phyloP scores from a whole-genome alignment of 768 basidiomycete genomes.

The Boletus vermiculosoides region DNA sequence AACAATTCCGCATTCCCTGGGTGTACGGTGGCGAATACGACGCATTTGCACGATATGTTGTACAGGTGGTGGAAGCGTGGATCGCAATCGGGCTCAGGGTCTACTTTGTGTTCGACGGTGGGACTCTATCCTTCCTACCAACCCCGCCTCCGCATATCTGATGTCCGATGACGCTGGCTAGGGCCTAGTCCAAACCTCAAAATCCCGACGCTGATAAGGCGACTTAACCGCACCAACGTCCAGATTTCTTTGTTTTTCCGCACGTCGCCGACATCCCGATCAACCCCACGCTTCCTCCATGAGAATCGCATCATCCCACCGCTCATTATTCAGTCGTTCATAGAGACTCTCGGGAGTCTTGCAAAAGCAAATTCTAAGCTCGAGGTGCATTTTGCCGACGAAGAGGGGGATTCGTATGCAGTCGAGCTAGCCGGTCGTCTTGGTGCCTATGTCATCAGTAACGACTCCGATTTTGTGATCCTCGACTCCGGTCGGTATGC shows the following conservation, averaged over 20 bases:
- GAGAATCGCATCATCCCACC: conserved; percentile 76
- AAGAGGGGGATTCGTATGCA: conserved; percentile 81
- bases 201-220: conserved; percentile 63
- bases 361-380: conserved; percentile 36
- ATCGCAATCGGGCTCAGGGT: conserved; percentile 60
- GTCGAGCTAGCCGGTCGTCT: conserved; percentile 77
- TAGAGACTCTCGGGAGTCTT: conserved; percentile 50
- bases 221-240: conserved; percentile 56
- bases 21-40: conserved; percentile 83
- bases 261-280: conserved; percentile 64
- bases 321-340: conserved; percentile 54
- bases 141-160: conserved; percentile 2
- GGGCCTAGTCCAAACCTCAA: conserved; percentile 71
- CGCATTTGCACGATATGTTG: conserved; percentile 50
- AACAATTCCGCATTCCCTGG: conserved; percentile 67
- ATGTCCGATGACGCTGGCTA: conserved; percentile 29
- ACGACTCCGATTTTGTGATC: conserved; percentile 82
- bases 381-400: conserved; percentile 72
- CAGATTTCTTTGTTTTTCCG: conserved; percentile 71
- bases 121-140: conserved; percentile 20
- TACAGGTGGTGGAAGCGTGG: conserved; percentile 62
- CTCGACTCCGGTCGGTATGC: conserved; percentile 72
- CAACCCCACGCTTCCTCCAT: conserved; percentile 62
- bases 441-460: conserved; percentile 70
- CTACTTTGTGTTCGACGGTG: conserved; percentile 84